Evolutionary conservation across 2,329 filamentous ascomycete species (phyloP).

Genomic region (Calonectria pteridis): DNA sequence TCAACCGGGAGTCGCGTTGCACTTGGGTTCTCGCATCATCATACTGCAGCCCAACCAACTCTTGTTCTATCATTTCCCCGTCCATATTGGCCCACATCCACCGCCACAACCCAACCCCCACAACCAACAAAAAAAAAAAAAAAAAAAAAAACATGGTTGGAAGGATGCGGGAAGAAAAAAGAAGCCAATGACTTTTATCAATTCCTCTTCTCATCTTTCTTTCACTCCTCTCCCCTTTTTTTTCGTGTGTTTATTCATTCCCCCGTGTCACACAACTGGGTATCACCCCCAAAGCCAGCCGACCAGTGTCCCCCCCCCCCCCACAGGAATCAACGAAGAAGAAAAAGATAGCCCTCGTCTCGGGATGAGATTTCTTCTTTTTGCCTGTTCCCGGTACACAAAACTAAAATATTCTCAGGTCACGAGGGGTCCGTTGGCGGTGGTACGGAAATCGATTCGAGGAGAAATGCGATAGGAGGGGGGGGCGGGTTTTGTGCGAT

Average conservation of each 20-base stretch:
- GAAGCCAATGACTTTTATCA: background rate
- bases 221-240: background rate
- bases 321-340: background rate
- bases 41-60: conserved; percentile 5
- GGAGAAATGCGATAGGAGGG: background rate
- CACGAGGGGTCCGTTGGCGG: conserved; percentile 1
- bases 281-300: background rate
- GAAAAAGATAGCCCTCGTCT: background rate
- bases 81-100: background rate
- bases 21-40: conserved; percentile 2
- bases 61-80: background rate
- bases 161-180: background rate
- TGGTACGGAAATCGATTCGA: background rate
- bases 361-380: background rate
- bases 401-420: background rate
- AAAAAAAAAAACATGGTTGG: no score
- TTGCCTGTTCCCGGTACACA: background rate
- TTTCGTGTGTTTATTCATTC: background rate
- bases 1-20: background rate
- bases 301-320: background rate
- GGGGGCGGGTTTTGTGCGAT: background rate
- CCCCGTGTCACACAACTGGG: background rate
- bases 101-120: background rate
- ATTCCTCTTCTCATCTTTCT: background rate
- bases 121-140: no score